phyloP scores from a whole-genome alignment of 2,329 filamentous ascomycete genomes.

The Monosporascus cannonballus region DNA sequence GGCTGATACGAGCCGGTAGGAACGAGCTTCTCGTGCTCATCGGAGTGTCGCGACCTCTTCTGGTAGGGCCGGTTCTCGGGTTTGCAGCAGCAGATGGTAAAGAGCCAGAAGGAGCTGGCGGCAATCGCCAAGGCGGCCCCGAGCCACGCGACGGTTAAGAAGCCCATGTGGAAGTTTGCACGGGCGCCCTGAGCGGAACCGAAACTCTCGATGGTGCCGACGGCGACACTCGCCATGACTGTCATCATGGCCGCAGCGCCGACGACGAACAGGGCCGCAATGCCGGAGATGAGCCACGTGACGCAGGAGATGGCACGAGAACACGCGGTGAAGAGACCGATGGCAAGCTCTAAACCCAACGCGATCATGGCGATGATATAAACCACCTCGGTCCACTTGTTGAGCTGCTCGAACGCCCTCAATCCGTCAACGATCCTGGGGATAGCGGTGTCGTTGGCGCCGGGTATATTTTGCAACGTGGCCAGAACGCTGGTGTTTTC shows the following conservation, averaged over 20 bases:
- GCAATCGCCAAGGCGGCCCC: constrained; percentile 69
- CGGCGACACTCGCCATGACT: constrained; percentile 63
- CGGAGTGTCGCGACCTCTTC: constrained; percentile 18
- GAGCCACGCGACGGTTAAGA: constrained; percentile 72
- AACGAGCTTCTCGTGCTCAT: constrained; percentile 46
- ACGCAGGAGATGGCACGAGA: constrained; percentile 75
- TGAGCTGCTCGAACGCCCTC: constrained; percentile 65
- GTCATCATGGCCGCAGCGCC: constrained; percentile 69
- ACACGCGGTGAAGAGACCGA: constrained; percentile 80
- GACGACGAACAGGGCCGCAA: constrained; percentile 50
- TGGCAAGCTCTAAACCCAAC: constrained; percentile 64
- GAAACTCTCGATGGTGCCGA: constrained; percentile 59
- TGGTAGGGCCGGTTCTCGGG: constrained; percentile 41
- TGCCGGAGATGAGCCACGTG: constrained; percentile 68
- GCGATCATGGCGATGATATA: constrained; percentile 69
- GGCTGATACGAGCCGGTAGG: constrained; percentile 39
- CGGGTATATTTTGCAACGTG: constrained; percentile 42
- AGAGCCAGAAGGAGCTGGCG: constrained; percentile 82
- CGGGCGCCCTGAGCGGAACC: constrained; percentile 67
- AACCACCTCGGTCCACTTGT: constrained; percentile 76
- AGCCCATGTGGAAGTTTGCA: constrained; percentile 59
- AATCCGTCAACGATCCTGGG: constrained; percentile 60
- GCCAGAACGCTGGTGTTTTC: constrained; percentile 48
- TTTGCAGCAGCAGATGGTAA: constrained; percentile 87
- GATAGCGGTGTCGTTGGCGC: constrained; percentile 59